phyloP scores from a whole-genome alignment of 1,284 basidiomycete genomes.

The Malassezia cuniculi region DNA sequence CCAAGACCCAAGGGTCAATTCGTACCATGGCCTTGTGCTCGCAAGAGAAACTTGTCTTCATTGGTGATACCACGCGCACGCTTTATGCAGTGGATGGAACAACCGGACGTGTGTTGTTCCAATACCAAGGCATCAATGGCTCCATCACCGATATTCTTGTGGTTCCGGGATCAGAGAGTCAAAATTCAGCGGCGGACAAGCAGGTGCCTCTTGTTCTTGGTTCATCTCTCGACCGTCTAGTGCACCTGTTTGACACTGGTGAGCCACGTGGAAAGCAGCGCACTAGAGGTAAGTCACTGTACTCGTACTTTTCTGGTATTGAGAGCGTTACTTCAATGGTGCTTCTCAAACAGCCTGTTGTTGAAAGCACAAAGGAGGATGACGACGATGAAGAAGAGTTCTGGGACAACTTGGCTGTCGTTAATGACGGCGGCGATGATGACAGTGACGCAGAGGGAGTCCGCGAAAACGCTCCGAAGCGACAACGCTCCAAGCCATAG shows the following conservation, averaged over 20 bases:
- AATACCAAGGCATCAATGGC: constrained; percentile 13
- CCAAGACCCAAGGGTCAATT: constrained; percentile 11
- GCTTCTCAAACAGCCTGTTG: background rate
- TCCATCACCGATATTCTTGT: constrained; percentile 3
- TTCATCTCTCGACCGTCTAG: constrained; percentile 7
- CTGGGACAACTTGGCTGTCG: constrained; percentile 9
- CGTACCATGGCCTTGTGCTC: constrained; percentile 1
- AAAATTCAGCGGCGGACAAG: too few relatives aligned
- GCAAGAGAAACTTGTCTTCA: background rate
- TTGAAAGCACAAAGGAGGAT: background rate
- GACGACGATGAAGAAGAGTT: constrained; percentile 8
- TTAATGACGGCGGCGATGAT: constrained; percentile 1
- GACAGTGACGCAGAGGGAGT: background rate
- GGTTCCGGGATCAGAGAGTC: too few relatives aligned
- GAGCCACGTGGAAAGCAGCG: constrained; percentile 3
- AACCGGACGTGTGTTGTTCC: constrained; percentile 8
- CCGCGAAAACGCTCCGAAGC: constrained; percentile 5
- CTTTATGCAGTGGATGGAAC: constrained; percentile 5
- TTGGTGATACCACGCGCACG: constrained; percentile 7
- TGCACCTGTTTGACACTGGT: constrained; percentile 9
- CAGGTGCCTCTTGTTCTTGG: constrained; percentile 3
- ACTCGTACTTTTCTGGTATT: constrained; percentile 10
- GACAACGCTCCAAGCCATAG: constrained; percentile 6
- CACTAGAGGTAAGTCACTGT: constrained; percentile 7
- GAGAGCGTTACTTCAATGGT: constrained; percentile 5